Evolutionary conservation across 2,329 filamentous ascomycete genomes (phyloP).

Genomic region (Metarhizium guizhouense): DNA sequence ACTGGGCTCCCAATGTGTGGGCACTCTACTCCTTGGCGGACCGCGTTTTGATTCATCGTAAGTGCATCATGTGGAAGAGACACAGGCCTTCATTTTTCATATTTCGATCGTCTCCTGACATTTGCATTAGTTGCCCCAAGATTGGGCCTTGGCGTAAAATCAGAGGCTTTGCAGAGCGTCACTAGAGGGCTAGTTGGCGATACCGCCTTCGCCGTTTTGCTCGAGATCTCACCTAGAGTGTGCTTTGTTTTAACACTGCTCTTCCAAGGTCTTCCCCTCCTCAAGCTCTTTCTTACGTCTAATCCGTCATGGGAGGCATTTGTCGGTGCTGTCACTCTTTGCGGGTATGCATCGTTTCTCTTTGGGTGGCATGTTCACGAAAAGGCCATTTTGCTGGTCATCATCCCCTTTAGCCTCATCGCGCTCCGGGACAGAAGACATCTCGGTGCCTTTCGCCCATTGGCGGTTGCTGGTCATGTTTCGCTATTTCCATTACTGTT

Average conservation of each 20-base stretch:
- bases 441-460: slow-evolving; percentile 80
- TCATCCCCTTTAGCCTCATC: slow-evolving; percentile 90
- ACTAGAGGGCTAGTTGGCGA: slow-evolving; percentile 91
- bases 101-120: neutral
- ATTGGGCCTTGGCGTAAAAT: slow-evolving; percentile 64
- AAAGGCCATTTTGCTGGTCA: slow-evolving; percentile 88
- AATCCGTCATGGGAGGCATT: slow-evolving; percentile 81
- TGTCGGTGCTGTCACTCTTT: slow-evolving; percentile 80
- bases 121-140: slow-evolving; percentile 61
- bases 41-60: slow-evolving; percentile 71
- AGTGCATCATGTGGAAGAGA: slow-evolving; percentile 19
- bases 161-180: slow-evolving; percentile 73
- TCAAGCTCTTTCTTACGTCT: slow-evolving; percentile 60
- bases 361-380: slow-evolving; percentile 99
- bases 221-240: slow-evolving; percentile 68
- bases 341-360: slow-evolving; percentile 91
- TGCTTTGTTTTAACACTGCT: slow-evolving; percentile 78
- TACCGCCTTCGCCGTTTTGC: slow-evolving; percentile 86
- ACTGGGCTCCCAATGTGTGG: slow-evolving; percentile 98
- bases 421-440: slow-evolving; percentile 85
- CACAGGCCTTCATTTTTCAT: neutral
- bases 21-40: slow-evolving; percentile 92
- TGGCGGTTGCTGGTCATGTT: slow-evolving; percentile 89
- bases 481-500: slow-evolving; percentile 92
- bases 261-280: slow-evolving; percentile 70